These are phyloP conservation scores for Mariannaea sp. DNA, from an alignment of 2,329 filamentous ascomycete species.

Conservation along the genomic window DNA sequence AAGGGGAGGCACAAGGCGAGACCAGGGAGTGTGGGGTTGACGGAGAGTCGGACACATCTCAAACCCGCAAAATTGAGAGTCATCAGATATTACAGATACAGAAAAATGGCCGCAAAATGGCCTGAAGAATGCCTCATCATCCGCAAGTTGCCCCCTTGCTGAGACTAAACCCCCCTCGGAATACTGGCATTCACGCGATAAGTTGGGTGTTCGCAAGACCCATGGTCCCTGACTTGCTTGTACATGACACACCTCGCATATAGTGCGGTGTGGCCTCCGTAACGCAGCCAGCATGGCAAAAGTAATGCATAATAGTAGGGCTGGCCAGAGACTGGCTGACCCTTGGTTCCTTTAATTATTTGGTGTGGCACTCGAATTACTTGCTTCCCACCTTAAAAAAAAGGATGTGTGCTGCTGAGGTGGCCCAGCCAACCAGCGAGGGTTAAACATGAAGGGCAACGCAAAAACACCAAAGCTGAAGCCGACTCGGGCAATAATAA, in stretches of 20 bases:
- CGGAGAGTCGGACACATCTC: not conserved
- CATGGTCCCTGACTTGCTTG: slow-evolving; percentile 9
- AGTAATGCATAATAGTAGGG: slow-evolving; percentile 5
- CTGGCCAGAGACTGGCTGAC: slow-evolving; percentile 6
- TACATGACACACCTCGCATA: not conserved
- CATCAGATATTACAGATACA: too few relatives aligned
- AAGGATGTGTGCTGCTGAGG: not conserved
- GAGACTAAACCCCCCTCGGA: too few relatives aligned
- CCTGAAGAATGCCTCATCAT: too few relatives aligned
- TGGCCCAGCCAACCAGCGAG: slow-evolving; percentile 14
- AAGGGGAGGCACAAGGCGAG: not conserved
- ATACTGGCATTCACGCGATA: not conserved
- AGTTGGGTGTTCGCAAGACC: not conserved
- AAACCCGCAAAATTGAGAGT: not conserved
- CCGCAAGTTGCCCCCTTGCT: too few relatives aligned
- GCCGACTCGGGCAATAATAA: not conserved
- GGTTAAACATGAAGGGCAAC: not conserved
- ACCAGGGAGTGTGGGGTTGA: slow-evolving; percentile 2
- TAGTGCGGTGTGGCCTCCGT: not conserved
- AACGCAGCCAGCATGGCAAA: not conserved
- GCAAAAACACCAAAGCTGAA: not conserved
- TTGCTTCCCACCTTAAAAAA: not conserved
- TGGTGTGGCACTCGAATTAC: slow-evolving; percentile 10
- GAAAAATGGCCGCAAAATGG: slow-evolving; percentile 2
- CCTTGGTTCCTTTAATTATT: not conserved